phyloP scores from a whole-genome alignment of 2,329 filamentous ascomycete species.

The Fusarium sp. region DNA sequence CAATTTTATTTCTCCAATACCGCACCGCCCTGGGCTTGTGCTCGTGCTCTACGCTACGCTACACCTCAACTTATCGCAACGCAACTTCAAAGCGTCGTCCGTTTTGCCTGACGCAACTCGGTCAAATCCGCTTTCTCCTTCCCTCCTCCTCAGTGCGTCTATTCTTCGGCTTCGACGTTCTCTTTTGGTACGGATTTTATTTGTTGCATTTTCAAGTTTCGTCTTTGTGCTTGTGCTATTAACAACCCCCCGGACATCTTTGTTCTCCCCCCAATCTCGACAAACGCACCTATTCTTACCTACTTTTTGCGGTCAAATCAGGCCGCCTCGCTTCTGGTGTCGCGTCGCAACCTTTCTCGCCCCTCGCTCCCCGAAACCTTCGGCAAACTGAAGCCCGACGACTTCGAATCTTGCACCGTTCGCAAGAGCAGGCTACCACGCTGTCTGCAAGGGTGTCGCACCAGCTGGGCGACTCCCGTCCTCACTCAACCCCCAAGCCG shows the following conservation, averaged over 20 bases:
- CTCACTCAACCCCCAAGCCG: slow-evolving; percentile 66
- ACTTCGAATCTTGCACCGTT: slow-evolving; percentile 16
- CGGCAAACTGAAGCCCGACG: slow-evolving; percentile 39
- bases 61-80: slow-evolving; percentile 24
- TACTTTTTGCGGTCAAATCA: slow-evolving; percentile 36
- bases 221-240: slow-evolving; percentile 23
- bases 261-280: slow-evolving; percentile 31
- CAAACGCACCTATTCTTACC: slow-evolving; percentile 25
- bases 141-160: slow-evolving; percentile 33
- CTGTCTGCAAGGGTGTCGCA: slow-evolving; percentile 50
- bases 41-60: slow-evolving; percentile 17
- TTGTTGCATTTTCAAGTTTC: slow-evolving; percentile 7
- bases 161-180: slow-evolving; percentile 27
- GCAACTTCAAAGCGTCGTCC: slow-evolving; percentile 39
- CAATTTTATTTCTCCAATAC: slow-evolving; percentile 49
- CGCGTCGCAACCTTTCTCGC: slow-evolving; percentile 38
- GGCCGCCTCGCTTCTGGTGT: slow-evolving; percentile 27
- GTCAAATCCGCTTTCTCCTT: slow-evolving; percentile 25
- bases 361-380: slow-evolving; percentile 32
- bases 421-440: slow-evolving; percentile 34
- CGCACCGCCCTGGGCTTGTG: slow-evolving; percentile 5
- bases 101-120: slow-evolving; percentile 46
- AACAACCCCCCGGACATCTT: slow-evolving; percentile 17
- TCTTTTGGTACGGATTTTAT: slow-evolving; percentile 18
- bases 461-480: slow-evolving; percentile 51